Evolutionary conservation across 257 asterid species (phyloP), one percentile per base, ranked within the genome.

Genomic region (Scutellaria baicalensis): DNA sequence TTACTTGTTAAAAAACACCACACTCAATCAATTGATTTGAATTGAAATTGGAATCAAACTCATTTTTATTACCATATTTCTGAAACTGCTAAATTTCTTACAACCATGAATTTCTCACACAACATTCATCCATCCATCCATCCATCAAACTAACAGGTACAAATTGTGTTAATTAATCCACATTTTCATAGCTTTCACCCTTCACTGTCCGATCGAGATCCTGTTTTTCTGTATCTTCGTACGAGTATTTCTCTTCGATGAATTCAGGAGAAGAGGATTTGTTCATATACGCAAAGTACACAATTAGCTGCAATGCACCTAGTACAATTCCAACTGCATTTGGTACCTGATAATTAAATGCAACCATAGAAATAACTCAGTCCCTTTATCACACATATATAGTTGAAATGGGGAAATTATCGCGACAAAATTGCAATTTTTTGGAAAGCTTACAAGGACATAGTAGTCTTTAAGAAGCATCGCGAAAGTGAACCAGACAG

Each of bases 251-350:
- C 8, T 42, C 68, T 12, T 72, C 72, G 2, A 13, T 17, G 60
- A 47, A 33, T 13, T 55, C 71, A 1, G 59, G 33, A 6, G 73
- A 40, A 4, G 63, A 18, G 18, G 72, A 18, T 64, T 66, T 75
- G 55, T 61, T 74, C 75, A 42, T 71, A 27, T 81, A 71, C 21
- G 74, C 57, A 3, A 75, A 60, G 74, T 81, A 81, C 6, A 81
- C 73, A 9, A 74, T 52, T 9, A 78, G 74, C 47, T 81, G 86
- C 20, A 79, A 6, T 16, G 80, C 71, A 16, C 84, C 84, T 16
- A 82, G 49, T 12, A 73, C 79, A 20, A 83, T 70, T 75, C 88
- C 88, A 50, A 83, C 75, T 51, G 78, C 82, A 78, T 80, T 80
- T 73, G 88, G 88, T 3, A 83, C 77, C 83, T 78, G 31, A 40